Evolutionary conservation across 1,139 yeast genomes (phyloP), one percentile per base, ranked within the genome.

Genomic region (Lodderomyces theae): DNA sequence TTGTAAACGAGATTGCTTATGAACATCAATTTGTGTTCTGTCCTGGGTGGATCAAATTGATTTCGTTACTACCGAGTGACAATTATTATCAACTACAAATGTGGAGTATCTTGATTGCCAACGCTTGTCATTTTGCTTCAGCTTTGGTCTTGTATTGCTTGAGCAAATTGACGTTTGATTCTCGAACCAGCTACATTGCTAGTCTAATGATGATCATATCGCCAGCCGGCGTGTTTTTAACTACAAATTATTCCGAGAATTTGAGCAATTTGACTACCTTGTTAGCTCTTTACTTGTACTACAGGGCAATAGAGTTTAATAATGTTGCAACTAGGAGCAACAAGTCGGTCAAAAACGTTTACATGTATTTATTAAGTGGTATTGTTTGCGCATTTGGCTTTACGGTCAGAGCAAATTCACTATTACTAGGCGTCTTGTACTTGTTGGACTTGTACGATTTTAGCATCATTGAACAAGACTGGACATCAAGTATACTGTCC

Each of bases 21-120:
- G 97, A 92, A 58, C 96, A 92, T 58, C 95, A 88, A 62, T 86
- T 80, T 74, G 97, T 95, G 7, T 92, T 88, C 58, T 82, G 95
- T 31, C 85, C 87, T 5, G 60, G 79, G 3, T 89, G 96, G 95
- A 74, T 85, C 66, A 55, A 75, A 34, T 43, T 80, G 3, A 61
- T 43, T 35, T 25, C 58, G 60, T 1, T 5, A 13, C 24, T 31
- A 31, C 34, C 32, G 12, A 33, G 50, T 2, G 54, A 51, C 6
- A 36, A 49, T 40, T 61, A 62, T 42, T 64, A 78, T 41, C 80
- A 80, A 53, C 51, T 54, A 26, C 61, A 81, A n/a, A 38, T 69
- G 6, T 49, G 64, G 13, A 75, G 77, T 5, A 57, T 81, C 2
- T 17, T 69, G 0, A 38, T 81, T 1, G 71, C 84, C 30, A 83